Conservation (phyloP, 768 basidiomycete genomes). For the Neoboletus brunneissimus region DNA sequence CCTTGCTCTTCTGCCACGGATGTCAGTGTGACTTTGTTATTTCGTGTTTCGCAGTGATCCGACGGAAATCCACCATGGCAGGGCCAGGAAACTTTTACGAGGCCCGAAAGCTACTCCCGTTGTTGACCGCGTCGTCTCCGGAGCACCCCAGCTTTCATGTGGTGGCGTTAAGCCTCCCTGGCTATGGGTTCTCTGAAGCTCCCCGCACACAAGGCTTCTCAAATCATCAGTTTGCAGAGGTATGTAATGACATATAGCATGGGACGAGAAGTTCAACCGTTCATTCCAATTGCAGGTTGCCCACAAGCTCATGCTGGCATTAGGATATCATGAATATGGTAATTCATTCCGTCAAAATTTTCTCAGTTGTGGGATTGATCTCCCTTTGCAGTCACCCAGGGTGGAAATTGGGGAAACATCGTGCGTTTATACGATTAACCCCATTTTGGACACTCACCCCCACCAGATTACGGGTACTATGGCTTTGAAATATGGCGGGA, state of each 20-base stretch:
- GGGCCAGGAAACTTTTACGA: constrained; percentile 62
- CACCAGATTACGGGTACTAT: no score
- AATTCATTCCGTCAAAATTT: no score
- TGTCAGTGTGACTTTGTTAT: background rate
- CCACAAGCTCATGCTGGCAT: background rate
- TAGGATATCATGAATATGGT: background rate
- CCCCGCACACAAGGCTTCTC: constrained; percentile 45
- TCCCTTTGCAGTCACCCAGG: no score
- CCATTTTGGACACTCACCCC: no score
- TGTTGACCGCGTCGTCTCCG: constrained; percentile 39
- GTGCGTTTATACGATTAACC: no score
- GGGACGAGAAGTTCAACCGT: no score
- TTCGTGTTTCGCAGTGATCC: background rate
- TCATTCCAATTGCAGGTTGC: background rate
- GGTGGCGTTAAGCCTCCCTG: constrained; percentile 53
- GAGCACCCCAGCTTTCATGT: constrained; percentile 56
- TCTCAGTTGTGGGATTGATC: no score
- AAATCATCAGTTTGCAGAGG: background rate
- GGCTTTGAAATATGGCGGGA: no score
- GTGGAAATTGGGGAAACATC: no score
- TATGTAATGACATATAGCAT: background rate
- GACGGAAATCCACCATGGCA: constrained; percentile 15
- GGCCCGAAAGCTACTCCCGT: constrained; percentile 51
- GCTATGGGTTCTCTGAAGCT: constrained; percentile 56
- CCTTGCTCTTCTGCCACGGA: background rate